These are phyloP conservation scores for Pichia sp. DNA, from an alignment of 1,139 yeast species.

Conservation along the genomic window DNA sequence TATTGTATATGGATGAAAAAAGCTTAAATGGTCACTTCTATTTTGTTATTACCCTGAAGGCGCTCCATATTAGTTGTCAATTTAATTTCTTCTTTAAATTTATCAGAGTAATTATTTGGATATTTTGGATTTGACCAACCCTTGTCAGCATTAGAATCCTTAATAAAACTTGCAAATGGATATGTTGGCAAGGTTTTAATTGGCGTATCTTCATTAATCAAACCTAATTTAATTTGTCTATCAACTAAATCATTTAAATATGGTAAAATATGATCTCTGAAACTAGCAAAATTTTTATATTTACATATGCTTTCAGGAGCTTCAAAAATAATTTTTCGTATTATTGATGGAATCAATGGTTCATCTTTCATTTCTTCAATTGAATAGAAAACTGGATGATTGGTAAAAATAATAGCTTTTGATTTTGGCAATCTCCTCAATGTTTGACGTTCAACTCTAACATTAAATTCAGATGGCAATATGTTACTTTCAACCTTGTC, in stretches of 20 bases:
- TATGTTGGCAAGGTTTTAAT: constrained; percentile 54
- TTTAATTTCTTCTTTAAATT: constrained; percentile 20
- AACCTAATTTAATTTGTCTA: constrained; percentile 51
- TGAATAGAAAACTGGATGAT: constrained; percentile 65
- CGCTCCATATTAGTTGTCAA: constrained; percentile 20
- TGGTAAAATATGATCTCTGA: constrained; percentile 52
- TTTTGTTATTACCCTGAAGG: neutral
- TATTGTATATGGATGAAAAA: too few relatives aligned
- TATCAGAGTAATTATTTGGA: constrained; percentile 19
- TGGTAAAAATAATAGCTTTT: constrained; percentile 46
- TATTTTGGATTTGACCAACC: constrained; percentile 42
- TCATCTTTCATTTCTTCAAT: constrained; percentile 76
- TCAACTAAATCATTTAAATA: constrained; percentile 52
- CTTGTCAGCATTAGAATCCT: constrained; percentile 30
- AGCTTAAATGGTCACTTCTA: neutral
- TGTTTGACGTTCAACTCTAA: constrained; percentile 53
- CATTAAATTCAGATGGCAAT: constrained; percentile 38
- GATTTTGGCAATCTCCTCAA: constrained; percentile 47
- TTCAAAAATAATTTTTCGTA: constrained; percentile 55
- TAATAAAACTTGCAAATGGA: constrained; percentile 48
- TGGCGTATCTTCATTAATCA: constrained; percentile 52
- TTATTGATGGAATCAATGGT: constrained; percentile 61
- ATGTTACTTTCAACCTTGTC: constrained; percentile 33
- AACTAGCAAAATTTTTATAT: constrained; percentile 53
- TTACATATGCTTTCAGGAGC: constrained; percentile 60